Base-by-base conservation (phyloP, 2,329 filamentous ascomycete genomes). In the Gaeumannomyces tritici region DNA sequence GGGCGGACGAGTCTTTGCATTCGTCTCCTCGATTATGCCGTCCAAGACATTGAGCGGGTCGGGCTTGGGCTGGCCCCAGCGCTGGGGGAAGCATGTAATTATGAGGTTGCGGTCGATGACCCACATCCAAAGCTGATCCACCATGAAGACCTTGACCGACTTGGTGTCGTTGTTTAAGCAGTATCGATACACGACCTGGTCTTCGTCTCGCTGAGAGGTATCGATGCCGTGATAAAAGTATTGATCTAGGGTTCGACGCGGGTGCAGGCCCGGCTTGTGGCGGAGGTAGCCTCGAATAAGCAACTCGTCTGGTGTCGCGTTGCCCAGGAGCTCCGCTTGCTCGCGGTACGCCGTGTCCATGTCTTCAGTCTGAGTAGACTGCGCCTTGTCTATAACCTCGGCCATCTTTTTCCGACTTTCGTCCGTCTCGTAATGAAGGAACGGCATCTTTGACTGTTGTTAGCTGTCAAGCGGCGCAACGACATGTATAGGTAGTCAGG, bases 51-150 rank as follows among this genome's bases (percentile, higher is more conserved):
- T 87, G 15, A 88, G 71, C 1, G 83, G 83, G 62, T 88, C 84
- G 61, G 85, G 83, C 61, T 81, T 81, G 0, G 83, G 83, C 68
- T 87, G 83, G 35, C 81, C 75, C 82, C 82, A 85, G 6, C 82
- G 74, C 65, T 84, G 79, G 2, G 83, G 82, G 63, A 85, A 85
- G 61, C 80, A 79, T 0, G 83, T 84, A 13, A 89, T 78, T 24
- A 89, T 79, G 21, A 87, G 72, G 63, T 86, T 84, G 63, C 73
- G 76, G 63, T 81, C 74, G 1, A 88, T 68, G 3, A 86, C 77
- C 82, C 84, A 87, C 69, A 88, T 80, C 86, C 86, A 89, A 1
- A 89, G 73, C 66, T 89, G 86, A 69, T 89, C 86, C 0, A 89
- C 85, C 85, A 88, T 88, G 69, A 86, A 86, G 3, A 88, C 80